phyloP scores from a whole-genome alignment of 2,329 filamentous ascomycete species.

The Aureobasidium sp. region DNA sequence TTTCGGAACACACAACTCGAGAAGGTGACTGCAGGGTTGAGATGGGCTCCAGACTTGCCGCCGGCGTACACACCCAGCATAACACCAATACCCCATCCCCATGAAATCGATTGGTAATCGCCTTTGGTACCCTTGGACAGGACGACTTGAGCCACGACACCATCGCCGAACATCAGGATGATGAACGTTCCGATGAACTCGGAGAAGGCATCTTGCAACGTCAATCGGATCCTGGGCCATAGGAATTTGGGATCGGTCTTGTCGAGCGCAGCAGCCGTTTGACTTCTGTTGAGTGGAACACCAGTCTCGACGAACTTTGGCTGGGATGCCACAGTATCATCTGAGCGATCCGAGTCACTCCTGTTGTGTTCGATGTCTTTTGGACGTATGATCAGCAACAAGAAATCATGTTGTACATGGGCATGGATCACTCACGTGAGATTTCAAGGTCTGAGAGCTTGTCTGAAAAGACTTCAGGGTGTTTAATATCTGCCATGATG shows the following conservation, averaged over 20 bases:
- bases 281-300: constrained; percentile 25
- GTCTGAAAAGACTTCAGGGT: neutral
- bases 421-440: too few species aligned
- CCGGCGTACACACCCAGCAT: constrained; percentile 53
- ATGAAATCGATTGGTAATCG: constrained; percentile 46
- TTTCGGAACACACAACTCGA: constrained; percentile 62
- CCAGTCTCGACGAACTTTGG: constrained; percentile 20
- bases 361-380: constrained; percentile 20
- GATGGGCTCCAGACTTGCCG: constrained; percentile 30
- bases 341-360: constrained; percentile 13
- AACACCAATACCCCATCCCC: constrained; percentile 48
- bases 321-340: constrained; percentile 15
- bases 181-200: constrained; percentile 65
- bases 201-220: constrained; percentile 53
- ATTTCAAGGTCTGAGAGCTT: constrained; percentile 17
- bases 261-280: constrained; percentile 23
- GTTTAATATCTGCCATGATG: neutral
- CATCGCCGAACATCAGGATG: constrained; percentile 62
- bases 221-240: constrained; percentile 50
- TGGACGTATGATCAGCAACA: too few species aligned
- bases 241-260: constrained; percentile 30
- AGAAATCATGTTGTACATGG: too few species aligned
- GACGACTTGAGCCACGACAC: constrained; percentile 63
- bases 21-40: constrained; percentile 56
- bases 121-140: constrained; percentile 47